Base-by-base conservation (phyloP, 2,329 filamentous ascomycete genomes). In the Paecilomyces dactylethromorphus region DNA sequence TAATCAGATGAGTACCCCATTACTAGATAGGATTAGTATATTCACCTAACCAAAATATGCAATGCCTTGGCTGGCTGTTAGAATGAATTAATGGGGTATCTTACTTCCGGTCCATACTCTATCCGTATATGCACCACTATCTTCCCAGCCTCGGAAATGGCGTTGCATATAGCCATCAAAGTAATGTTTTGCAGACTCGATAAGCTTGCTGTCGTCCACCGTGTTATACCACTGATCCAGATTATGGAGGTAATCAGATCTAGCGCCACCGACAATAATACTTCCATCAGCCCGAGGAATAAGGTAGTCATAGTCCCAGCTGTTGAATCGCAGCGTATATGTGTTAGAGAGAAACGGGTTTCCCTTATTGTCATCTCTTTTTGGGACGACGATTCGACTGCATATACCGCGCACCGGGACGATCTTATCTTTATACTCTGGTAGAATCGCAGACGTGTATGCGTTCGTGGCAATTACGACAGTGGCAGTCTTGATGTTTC, bases 391-490 rank as follows among this genome's bases (percentile, higher is more conserved):
- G 13, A 76, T 71, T 7, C 70, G 70, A 55, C 70, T 66, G 60
- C 74, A 75, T 32, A 72, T 67, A 0, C 90, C 91, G 22, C 89
- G 81, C 1, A 89, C 86, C 0, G 92, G 92, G 1, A 92, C 84
- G 62, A 96, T 88, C 10, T 92, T 79, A 63, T 87, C 84, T 8
- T 83, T 79, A 65, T 93, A 87, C 33, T 77, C 69, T 0, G 90
- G 90, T 1, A 93, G 76, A 3, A 96, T 79, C 60, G 87, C 82
- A 1, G 90, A 90, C 0, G 91, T 92, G 72, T 96, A 95, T 3
- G 81, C 92, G 69, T 96, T 96, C 0, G 89, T 93, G 4, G 90
- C 88, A 15, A 96, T 81, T 18, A 96, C 80, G 21, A 96, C 84
- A 33, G 83, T 81, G 12, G 78, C 75, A 1, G 91, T 80, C 0